phyloP scores from a whole-genome alignment of 2,329 filamentous ascomycete genomes.

The Sordariomycetes sp. region DNA sequence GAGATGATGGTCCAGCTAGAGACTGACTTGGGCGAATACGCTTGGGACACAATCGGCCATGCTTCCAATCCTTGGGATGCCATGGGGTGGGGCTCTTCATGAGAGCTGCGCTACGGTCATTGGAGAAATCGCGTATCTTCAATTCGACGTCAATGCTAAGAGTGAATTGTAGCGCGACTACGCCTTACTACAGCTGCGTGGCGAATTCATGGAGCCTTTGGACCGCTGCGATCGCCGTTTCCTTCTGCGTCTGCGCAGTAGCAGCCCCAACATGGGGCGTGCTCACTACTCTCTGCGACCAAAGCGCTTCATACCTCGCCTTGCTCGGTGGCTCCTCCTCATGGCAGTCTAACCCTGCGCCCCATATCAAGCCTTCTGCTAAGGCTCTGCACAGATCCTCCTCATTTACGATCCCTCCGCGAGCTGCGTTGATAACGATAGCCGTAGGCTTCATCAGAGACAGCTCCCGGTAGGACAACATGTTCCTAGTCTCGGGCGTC shows the following conservation, averaged over 20 bases:
- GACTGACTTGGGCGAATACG: no score
- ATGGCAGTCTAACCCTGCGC: conserved; percentile 29
- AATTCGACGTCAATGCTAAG: neutral
- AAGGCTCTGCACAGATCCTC: conserved; percentile 19
- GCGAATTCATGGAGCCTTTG: conserved; percentile 11
- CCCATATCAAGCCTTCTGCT: conserved; percentile 22
- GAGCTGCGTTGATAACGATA: conserved; percentile 28
- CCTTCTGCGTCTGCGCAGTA: conserved; percentile 22
- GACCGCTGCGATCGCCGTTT: conserved; percentile 17
- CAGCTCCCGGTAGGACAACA: conserved; percentile 21
- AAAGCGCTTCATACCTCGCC: conserved; percentile 21
- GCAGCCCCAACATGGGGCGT: conserved; percentile 37
- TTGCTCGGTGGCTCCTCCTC: conserved; percentile 26
- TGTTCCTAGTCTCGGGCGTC: conserved; percentile 16
- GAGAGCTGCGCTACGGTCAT: no score
- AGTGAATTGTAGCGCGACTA: no score
- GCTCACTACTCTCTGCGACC: conserved; percentile 25
- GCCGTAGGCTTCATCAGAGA: conserved; percentile 24
- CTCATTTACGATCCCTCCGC: conserved; percentile 30
- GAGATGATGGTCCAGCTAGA: no score
- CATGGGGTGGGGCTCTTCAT: no score
- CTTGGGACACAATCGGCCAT: no score
- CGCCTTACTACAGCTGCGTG: no score
- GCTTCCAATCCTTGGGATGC: no score
- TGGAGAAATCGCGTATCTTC: no score